A percentile compares a stretch with the other conserved stretches of the same genome.
Evolutionary conservation across 495 filamentous ascomycete species (phyloP).

Genomic region (Tuber melanosporum): DNA sequence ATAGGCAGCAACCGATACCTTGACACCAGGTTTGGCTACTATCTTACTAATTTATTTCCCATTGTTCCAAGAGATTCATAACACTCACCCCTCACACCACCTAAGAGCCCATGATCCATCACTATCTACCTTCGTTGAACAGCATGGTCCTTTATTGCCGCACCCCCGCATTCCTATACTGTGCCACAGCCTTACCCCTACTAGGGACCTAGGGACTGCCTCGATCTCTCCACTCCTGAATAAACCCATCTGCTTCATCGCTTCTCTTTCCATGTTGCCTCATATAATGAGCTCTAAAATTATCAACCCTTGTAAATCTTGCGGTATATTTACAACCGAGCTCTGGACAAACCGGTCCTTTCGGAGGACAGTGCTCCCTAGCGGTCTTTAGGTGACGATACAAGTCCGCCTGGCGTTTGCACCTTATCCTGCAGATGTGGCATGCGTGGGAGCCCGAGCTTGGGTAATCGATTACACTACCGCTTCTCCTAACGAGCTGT

Average conservation of each 20-base stretch:
- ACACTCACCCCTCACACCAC: not conserved
- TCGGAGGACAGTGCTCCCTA: no score
- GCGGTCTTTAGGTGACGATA: no score
- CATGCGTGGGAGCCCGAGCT: not conserved
- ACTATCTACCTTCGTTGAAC: no score
- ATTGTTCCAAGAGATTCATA: not conserved
- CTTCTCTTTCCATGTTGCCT: not conserved
- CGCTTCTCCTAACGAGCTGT: no score
- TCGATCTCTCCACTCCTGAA: not conserved
- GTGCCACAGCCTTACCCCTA: not conserved
- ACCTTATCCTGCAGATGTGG: not conserved
- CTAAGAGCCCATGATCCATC: not conserved
- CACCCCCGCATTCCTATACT: not conserved
- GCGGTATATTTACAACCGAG: not conserved
- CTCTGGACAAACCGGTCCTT: not conserved
- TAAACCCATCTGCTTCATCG: not conserved
- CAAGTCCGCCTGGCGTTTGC: not conserved
- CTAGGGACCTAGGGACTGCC: not conserved
- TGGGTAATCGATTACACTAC: not conserved
- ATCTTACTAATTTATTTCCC: no score
- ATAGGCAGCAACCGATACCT: no score
- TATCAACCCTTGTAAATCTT: not conserved
- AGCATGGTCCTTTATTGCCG: no score
- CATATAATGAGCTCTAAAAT: not conserved
- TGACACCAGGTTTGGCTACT: no score